Conservation (phyloP, 2,329 filamentous ascomycete species). For the Malbranchea zuffiana region DNA sequence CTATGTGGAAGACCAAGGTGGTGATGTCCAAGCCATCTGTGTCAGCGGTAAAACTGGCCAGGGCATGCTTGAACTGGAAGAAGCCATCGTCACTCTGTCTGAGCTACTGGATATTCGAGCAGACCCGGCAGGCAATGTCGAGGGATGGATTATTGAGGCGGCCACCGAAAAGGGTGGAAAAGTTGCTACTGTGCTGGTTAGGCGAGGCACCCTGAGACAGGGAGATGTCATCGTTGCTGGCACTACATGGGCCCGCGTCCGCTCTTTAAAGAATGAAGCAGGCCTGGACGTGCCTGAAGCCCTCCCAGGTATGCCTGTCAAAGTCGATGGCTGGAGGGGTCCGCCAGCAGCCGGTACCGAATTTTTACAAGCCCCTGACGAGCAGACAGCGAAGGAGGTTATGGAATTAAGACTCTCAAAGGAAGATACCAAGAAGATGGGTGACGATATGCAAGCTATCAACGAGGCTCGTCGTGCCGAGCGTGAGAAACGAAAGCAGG, state of each 20-base stretch:
- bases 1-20: constrained; percentile 88
- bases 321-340: constrained; percentile 89
- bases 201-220: constrained; percentile 68
- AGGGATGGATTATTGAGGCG: constrained; percentile 91
- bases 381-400: constrained; percentile 67
- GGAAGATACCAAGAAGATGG: constrained; percentile 54
- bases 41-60: constrained; percentile 90
- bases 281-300: constrained; percentile 62
- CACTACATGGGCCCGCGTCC: constrained; percentile 76
- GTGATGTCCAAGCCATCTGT: constrained; percentile 81
- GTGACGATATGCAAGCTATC: constrained; percentile 63
- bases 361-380: constrained; percentile 69
- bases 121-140: constrained; percentile 62
- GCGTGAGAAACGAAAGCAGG: constrained; percentile 33
- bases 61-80: constrained; percentile 85
- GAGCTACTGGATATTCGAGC: constrained; percentile 87
- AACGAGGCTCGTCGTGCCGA: constrained; percentile 56
- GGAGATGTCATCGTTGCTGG: constrained; percentile 84
- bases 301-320: constrained; percentile 76
- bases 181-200: constrained; percentile 78
- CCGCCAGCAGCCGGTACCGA: constrained; percentile 77
- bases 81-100: constrained; percentile 73
- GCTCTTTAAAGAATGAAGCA: constrained; percentile 72
- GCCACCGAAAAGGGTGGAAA: constrained; percentile 76
- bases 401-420: constrained; percentile 65